Base-by-base conservation (phyloP, 257 asterid species). In the Echites panduratus region DNA sequence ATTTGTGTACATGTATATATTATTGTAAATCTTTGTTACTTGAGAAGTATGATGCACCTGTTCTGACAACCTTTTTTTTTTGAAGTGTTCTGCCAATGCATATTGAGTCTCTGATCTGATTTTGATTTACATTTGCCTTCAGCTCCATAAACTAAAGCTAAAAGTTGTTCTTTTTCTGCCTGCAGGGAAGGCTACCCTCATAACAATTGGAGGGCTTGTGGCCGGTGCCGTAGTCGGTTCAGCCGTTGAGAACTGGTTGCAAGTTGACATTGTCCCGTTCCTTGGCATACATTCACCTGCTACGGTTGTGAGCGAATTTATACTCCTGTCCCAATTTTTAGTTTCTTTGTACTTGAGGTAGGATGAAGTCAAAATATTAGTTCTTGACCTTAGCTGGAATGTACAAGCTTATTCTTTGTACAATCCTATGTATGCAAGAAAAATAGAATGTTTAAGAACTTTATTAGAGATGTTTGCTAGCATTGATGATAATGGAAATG, bases 161-260 rank as follows among this genome's bases (percentile, higher is more conserved):
- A 44, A 53, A 53, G 50, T 41, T 53, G 22, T 71, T 40, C 44
- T 44, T 44, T 19, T 54, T 4, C 76, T 48, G 67, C 67, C 50
- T 84, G 76, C 96, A 95, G 99, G 99, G 78, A 92, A 92, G 82
- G 99, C 99, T 70, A 82, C 89, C n/a, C 71, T 90, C 9, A 84
- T 95, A 45, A 92, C 98, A 13, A 80, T 95, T 65, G 99, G 99
- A 70, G 98, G 98, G 78, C 96, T 95, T 12, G 96, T 90, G 68
- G 96, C 94, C 47, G 99, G 99, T 75, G 99, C 98, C 11, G 93
- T 90, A 66, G 89, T 90, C 20, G 99, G 98, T 59, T 92, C 99
- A 64, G 96, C 91, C 38, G 96, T 95, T 22, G 99, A 95, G 78
- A 89, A 79, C 56, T 95, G 94, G 99, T 79, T 92, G 82, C 98